Evolutionary conservation across 345 rosid species (phyloP).

Genomic region (Salix brachista): DNA sequence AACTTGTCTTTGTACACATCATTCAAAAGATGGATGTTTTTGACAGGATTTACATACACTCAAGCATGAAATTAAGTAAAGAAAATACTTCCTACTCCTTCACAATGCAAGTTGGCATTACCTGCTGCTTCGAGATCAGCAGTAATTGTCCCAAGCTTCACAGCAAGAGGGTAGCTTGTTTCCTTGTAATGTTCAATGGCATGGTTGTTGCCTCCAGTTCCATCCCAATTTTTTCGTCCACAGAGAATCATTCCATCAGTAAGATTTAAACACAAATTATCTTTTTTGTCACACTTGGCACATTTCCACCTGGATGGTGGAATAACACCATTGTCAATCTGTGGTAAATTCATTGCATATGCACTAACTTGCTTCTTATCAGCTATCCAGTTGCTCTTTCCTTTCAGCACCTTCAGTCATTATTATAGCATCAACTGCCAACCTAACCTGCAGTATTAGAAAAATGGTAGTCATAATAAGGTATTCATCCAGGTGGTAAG

Average conservation of each 20-base stretch:
- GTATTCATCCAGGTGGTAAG: background rate
- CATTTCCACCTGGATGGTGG: conserved; percentile 95
- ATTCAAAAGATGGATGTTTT: background rate
- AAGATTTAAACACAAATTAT: conserved; percentile 95
- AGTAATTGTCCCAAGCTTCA: conserved; percentile 94
- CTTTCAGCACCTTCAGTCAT: conserved; percentile 83
- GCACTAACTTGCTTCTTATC: conserved; percentile 76
- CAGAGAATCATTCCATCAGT: conserved; percentile 98
- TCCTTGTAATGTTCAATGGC: conserved; percentile 86
- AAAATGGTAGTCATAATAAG: background rate
- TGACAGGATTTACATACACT: background rate
- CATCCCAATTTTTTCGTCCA: conserved; percentile 96
- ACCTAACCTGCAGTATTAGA: conserved; percentile 56
- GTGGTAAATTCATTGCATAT: conserved; percentile 73
- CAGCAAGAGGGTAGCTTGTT: conserved; percentile 89
- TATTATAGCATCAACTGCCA: conserved; percentile 82
- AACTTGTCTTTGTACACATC: background rate
- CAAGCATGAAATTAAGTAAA: conserved; percentile 8
- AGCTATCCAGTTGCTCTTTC: conserved; percentile 92
- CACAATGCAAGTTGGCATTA: conserved; percentile 37
- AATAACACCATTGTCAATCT: conserved; percentile 68
- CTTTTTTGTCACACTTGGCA: conserved; percentile 79
- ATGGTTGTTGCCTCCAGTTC: conserved; percentile 96
- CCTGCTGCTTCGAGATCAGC: conserved; percentile 97
- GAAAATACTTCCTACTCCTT: background rate